Conservation (phyloP, 495 filamentous ascomycete species). For the Usnea hakonensis region DNA sequence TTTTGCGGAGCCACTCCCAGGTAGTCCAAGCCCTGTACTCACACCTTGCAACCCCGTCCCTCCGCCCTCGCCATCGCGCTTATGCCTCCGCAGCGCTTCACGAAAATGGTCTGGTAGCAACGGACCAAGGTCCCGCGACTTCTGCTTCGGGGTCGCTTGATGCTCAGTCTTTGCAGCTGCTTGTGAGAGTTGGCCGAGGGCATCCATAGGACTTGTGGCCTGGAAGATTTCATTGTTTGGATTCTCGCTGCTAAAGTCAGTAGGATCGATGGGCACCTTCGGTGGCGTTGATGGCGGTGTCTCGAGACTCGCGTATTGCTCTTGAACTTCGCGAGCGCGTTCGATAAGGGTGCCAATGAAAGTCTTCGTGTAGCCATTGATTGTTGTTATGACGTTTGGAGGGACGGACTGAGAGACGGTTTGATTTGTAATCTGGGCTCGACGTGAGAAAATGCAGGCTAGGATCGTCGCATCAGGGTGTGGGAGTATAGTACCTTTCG, state of each 20-base stretch:
- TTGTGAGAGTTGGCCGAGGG: not conserved
- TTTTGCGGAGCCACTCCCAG: constrained; percentile 52
- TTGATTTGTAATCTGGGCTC: constrained; percentile 64
- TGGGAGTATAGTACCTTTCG: constrained; percentile 29
- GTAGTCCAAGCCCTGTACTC: constrained; percentile 59
- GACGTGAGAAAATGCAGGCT: not conserved
- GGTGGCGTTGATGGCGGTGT: constrained; percentile 30
- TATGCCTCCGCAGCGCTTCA: constrained; percentile 68
- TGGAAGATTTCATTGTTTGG: constrained; percentile 16
- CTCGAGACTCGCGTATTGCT: constrained; percentile 43
- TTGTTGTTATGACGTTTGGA: constrained; percentile 64
- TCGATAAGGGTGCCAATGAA: constrained; percentile 81
- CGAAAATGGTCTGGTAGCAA: constrained; percentile 75
- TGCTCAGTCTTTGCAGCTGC: not conserved
- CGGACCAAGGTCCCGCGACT: constrained; percentile 55
- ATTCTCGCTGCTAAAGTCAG: constrained; percentile 13
- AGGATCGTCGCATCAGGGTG: not conserved
- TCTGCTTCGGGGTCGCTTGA: constrained; percentile 1
- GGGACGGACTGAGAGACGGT: constrained; percentile 84
- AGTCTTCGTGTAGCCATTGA: constrained; percentile 75
- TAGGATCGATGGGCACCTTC: constrained; percentile 17
- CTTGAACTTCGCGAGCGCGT: constrained; percentile 67
- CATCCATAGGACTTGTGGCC: constrained; percentile 1
- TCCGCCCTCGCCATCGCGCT: constrained; percentile 55
- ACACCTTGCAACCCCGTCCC: constrained; percentile 66